Evolutionary conservation across 1,284 basidiomycete genomes (phyloP), one percentile per base, ranked within the genome.

Genomic region (Rhodotorula sp.): DNA sequence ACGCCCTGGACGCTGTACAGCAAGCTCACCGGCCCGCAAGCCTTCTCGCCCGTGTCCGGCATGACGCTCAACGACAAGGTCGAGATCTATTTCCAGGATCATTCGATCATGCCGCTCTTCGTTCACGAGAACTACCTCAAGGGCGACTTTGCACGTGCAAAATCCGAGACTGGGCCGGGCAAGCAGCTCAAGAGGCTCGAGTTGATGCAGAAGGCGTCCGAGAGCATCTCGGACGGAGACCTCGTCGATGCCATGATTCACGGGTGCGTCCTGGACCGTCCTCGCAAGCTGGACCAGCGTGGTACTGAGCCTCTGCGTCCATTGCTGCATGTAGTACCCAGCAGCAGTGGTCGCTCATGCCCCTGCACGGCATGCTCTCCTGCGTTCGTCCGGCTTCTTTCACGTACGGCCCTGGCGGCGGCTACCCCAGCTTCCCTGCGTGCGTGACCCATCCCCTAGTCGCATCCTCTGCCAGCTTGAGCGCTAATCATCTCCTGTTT

Each of bases 271-370:
- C 4, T 19, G n/a, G 1, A 3, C 51, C 27, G 15, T 46, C 15
- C 34, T 7, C 4, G 20, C 46, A 59, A 65, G 7, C 32, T 2
- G 13, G 20, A 34, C 34, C 2, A 13, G 29, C 67, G 34, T 49
- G 22, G 29, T 46, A 20, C 61, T 55, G 53, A 62, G 17, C 7
- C 10, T 0, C 13, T 20, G 17, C 5, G 15, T 10, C 10, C 46
- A 27, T 13, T 34, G 36, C 5, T 30, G 22, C 44, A 19, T n/a
- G n/a, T 73, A 93, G 92, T 9, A 85, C 90, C 1, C 92, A 98
- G 80, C 94, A 97, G 79, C 94, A 98, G 77, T 99, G 95, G 95
- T 86, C 88, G 7, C 82, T 99, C 63, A 92, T 99, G 87, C 96
- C 95, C 0, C 80, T 93, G 0, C 96, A 99, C 78, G 93, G 93